These are phyloP conservation scores for Dalechampia spathulata DNA, from an alignment of 441 rosid species.

Conservation along the genomic window DNA sequence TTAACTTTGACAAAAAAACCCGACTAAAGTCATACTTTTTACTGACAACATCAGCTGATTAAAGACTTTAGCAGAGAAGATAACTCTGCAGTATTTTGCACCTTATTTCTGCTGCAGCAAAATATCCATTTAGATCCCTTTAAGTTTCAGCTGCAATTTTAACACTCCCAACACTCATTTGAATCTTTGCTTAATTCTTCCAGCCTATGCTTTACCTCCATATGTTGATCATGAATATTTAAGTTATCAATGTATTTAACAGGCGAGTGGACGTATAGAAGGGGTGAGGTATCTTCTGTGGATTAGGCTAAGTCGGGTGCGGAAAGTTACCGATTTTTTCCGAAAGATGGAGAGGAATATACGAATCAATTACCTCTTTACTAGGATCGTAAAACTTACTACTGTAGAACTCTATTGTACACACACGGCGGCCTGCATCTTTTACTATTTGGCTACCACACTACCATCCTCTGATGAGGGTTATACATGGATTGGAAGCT, in stretches of 20 bases:
- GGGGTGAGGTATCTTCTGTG: conserved; percentile 72
- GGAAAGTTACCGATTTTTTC: conserved; percentile 52
- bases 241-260: conserved; percentile 14
- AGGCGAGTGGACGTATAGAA: conserved; percentile 67
- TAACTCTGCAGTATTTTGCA: too few species aligned
- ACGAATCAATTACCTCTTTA: conserved; percentile 78
- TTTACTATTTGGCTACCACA: conserved; percentile 90
- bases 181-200: not conserved
- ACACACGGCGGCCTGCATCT: conserved; percentile 94
- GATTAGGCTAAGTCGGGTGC: conserved; percentile 76
- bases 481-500: conserved; percentile 96
- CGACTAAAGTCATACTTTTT: too few species aligned
- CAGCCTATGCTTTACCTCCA: not conserved
- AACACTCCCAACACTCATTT: too few species aligned
- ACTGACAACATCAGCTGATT: too few species aligned
- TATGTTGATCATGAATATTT: conserved; percentile 7
- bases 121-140: too few species aligned
- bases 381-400: conserved; percentile 77
- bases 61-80: too few species aligned
- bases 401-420: conserved; percentile 87
- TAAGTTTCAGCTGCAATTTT: too few species aligned
- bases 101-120: too few species aligned
- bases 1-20: too few species aligned
- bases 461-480: conserved; percentile 63
- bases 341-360: conserved; percentile 71